phyloP scores from a whole-genome alignment of 83 land plant species.

The Picea abies region DNA sequence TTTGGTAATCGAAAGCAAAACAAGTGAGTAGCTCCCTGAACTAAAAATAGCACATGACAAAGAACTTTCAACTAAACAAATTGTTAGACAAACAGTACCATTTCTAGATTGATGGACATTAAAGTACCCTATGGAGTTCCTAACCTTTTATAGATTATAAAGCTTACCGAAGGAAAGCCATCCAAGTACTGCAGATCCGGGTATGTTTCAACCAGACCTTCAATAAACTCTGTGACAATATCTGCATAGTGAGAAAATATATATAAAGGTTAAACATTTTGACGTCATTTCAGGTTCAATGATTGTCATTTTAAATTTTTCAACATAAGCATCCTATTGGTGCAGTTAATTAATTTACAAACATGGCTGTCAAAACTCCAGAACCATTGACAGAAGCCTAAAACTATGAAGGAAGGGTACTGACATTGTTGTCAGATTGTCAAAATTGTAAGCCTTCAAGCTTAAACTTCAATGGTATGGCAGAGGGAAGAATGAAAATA shows the following conservation, averaged over 20 bases:
- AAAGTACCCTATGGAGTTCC: background rate
- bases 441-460: background rate
- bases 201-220: constrained; percentile 95
- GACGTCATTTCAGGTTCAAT: background rate
- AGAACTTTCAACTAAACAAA: background rate
- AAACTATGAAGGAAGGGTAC: background rate
- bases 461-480: background rate
- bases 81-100: background rate
- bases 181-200: constrained; percentile 89
- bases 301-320: background rate
- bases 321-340: background rate
- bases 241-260: constrained; percentile 42
- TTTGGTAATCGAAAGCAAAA: background rate
- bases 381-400: background rate
- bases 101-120: background rate
- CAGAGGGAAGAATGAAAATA: background rate
- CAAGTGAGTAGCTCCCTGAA: background rate
- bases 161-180: constrained; percentile 91
- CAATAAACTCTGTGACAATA: constrained; percentile 90
- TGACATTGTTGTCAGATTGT: background rate
- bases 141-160: too few relatives aligned
- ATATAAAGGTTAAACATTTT: constrained; percentile 5
- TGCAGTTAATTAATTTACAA: background rate
- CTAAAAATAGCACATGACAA: background rate
- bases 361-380: background rate